These are phyloP conservation scores for Mycena latifolia DNA, from an alignment of 768 basidiomycete species.

Conservation along the genomic window DNA sequence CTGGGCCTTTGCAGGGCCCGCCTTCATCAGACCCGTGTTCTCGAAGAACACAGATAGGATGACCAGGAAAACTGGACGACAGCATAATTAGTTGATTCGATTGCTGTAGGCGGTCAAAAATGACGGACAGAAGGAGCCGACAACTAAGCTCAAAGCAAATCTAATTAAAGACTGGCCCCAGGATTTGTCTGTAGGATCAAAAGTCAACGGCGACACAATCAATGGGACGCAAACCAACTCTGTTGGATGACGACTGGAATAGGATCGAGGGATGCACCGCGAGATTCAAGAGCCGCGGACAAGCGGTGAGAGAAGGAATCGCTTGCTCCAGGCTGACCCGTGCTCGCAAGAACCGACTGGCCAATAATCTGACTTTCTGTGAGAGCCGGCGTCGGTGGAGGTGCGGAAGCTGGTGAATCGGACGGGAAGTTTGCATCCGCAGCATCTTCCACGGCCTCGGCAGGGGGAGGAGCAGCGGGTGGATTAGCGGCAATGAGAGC, in stretches of 20 bases:
- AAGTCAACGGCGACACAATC: neutral
- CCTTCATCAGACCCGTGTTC: slow-evolving; percentile 93
- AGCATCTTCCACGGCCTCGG: slow-evolving; percentile 24
- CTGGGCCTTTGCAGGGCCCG: slow-evolving; percentile 82
- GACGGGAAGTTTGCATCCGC: no score
- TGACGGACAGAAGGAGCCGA: slow-evolving; percentile 76
- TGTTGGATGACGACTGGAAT: slow-evolving; percentile 88
- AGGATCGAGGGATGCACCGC: slow-evolving; percentile 65
- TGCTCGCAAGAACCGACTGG: slow-evolving; percentile 55
- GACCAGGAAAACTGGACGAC: slow-evolving; percentile 77
- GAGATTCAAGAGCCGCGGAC: slow-evolving; percentile 55
- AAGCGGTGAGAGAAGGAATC: slow-evolving; percentile 41
- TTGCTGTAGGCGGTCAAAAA: slow-evolving; percentile 4
- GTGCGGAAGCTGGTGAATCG: slow-evolving; percentile 1
- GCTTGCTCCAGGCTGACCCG: slow-evolving; percentile 46
- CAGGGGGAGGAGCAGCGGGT: slow-evolving; percentile 33
- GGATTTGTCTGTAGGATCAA: slow-evolving; percentile 30
- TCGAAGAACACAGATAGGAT: slow-evolving; percentile 91
- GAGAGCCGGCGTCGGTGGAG: slow-evolving; percentile 25
- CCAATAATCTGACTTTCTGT: slow-evolving; percentile 52
- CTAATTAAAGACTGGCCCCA: slow-evolving; percentile 56
- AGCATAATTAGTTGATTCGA: neutral
- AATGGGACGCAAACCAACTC: slow-evolving; percentile 60
- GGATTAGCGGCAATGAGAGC: slow-evolving; percentile 61
- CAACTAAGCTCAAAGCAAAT: slow-evolving; percentile 67